Evolutionary conservation across 1,284 basidiomycete genomes (phyloP).

Genomic region (Puccinia triticina): DNA sequence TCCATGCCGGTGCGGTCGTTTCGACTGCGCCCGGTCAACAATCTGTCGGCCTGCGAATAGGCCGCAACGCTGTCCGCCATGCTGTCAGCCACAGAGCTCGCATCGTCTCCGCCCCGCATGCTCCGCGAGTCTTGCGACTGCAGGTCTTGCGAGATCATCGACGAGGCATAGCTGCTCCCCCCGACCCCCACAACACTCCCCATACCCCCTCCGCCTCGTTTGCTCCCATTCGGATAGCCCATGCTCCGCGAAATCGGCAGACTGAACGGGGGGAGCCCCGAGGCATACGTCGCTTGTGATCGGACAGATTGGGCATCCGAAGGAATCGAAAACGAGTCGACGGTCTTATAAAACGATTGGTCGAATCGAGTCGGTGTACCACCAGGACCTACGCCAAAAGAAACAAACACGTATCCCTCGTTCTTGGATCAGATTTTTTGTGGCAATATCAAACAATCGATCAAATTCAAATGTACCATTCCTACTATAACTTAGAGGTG

Average conservation of each 20-base stretch:
- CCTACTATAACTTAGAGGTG: conserved; percentile 6
- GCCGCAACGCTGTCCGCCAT: conserved; percentile 27
- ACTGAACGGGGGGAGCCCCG: conserved; percentile 81
- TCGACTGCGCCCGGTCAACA: conserved; percentile 37
- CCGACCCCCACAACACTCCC: conserved; percentile 67
- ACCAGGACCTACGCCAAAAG: conserved; percentile 63
- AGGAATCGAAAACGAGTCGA: conserved; percentile 92
- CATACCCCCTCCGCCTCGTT: conserved; percentile 67
- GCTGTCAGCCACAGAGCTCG: conserved; percentile 41
- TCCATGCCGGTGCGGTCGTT: conserved; percentile 41
- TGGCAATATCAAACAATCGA: not conserved
- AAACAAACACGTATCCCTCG: conserved; percentile 9
- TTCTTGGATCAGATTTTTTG: not conserved
- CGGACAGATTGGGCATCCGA: conserved; percentile 90
- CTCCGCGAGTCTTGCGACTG: conserved; percentile 63
- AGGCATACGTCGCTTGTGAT: conserved; percentile 89
- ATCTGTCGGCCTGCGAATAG: conserved; percentile 46
- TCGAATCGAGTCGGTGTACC: conserved; percentile 90
- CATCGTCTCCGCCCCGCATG: conserved; percentile 38
- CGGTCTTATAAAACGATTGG: conserved; percentile 88
- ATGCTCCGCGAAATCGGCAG: conserved; percentile 68
- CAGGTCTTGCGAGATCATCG: conserved; percentile 84
- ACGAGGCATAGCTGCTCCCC: conserved; percentile 83
- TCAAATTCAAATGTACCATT: conserved; percentile 14
- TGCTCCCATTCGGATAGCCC: conserved; percentile 63